Base-by-base conservation (phyloP, 208 protist species). In the Vickermania spadyakhi region DNA sequence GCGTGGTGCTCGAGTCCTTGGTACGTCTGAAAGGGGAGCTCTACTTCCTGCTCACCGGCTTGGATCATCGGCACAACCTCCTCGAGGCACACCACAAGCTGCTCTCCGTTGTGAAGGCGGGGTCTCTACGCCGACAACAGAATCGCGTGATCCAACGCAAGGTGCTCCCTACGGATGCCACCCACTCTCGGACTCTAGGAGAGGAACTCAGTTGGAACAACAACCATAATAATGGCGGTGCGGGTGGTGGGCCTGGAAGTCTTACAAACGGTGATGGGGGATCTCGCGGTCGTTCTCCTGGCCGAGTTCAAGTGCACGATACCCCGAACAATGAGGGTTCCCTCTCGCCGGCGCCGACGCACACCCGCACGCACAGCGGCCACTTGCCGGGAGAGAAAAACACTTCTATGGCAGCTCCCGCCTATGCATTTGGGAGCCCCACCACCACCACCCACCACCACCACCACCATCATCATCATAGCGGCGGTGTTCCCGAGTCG, bases 1-100 rank as follows among this genome's bases (percentile, higher is more conserved):
- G 62, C 30, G 60, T 77, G 1, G 66, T 83, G 56, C 36, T 77
- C 45, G 69, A 78, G 59, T 65, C 70, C 7, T 45, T 83, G 26
- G 68, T 62, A 28, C 64, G 67, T 29, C 60, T 83, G 22, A 83
- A 79, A 28, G 77, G 77, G 1, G 77, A 83, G 69, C 28, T 79
- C 31, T 72, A 77, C 41, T 83, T 68, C 64, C 57, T 83, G 14
- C 36, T 83, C 28, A 77, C 77, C 3, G 77, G 77, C 2, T 27
- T 83, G 2, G 77, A 83, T 50, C 60, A 62, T 14, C 68, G 77
- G 26, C 52, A 42, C 4, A 56, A 36, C 18, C 61, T 83, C 1
- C 60, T 79, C 2, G 66, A 62, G 28, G 52, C 69, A 29, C 68
- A 77, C 53, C 62, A 66, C 5, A 50, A 73, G 26, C 18, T 21